phyloP scores from a whole-genome alignment of 768 basidiomycete genomes.

The Calocybe cyanea region DNA sequence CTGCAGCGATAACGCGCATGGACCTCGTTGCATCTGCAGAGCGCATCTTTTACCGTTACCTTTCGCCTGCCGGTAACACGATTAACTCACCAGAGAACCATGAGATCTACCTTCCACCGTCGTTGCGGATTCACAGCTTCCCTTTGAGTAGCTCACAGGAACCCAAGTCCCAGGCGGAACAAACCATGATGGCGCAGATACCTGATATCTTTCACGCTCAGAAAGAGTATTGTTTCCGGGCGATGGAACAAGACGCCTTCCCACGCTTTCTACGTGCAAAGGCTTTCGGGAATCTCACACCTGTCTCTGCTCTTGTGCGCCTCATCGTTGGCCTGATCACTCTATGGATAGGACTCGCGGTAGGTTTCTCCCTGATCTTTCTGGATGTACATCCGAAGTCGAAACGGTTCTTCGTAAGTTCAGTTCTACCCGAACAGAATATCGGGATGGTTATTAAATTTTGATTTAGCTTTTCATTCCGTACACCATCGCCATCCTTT shows the following conservation, averaged over 20 bases:
- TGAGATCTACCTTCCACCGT: slow-evolving; percentile 95
- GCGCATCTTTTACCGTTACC: slow-evolving; percentile 93
- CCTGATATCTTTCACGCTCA: slow-evolving; percentile 97
- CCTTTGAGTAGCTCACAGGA: slow-evolving; percentile 74
- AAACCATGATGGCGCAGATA: slow-evolving; percentile 77
- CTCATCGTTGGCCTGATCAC: slow-evolving; percentile 80
- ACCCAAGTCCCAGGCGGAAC: slow-evolving; percentile 65
- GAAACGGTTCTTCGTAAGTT: slow-evolving; percentile 90
- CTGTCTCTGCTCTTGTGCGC: slow-evolving; percentile 82
- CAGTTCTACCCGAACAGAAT: not conserved
- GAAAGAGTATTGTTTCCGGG: slow-evolving; percentile 95
- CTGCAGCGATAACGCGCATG: slow-evolving; percentile 82
- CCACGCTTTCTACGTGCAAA: slow-evolving; percentile 93
- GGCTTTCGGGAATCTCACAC: slow-evolving; percentile 97
- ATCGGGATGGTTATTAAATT: not conserved
- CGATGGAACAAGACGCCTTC: slow-evolving; percentile 94
- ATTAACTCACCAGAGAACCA: slow-evolving; percentile 85
- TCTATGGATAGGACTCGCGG: slow-evolving; percentile 93
- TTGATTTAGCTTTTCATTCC: slow-evolving; percentile 89
- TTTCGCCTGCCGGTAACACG: slow-evolving; percentile 74
- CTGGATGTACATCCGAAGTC: slow-evolving; percentile 90
- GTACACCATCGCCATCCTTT: slow-evolving; percentile 83
- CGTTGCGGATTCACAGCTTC: slow-evolving; percentile 88
- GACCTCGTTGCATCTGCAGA: slow-evolving; percentile 93
- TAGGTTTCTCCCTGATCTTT: slow-evolving; percentile 89